Evolutionary conservation across 1,284 basidiomycete species (phyloP).

Genomic region (Waitea zeae): DNA sequence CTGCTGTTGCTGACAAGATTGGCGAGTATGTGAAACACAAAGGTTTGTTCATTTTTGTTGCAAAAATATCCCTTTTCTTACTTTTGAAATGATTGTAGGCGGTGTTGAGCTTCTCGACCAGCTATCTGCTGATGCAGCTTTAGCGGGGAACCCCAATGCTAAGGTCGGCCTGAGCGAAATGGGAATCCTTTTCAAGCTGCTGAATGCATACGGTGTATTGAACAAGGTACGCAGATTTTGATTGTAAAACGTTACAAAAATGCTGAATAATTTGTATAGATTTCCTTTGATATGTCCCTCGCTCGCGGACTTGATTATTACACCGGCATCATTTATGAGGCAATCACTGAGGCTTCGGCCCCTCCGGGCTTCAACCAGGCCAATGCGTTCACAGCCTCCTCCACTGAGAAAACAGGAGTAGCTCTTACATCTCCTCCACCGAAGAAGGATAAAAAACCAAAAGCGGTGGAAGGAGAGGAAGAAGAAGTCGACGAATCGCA

Average conservation of each 20-base stretch:
- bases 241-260: not conserved
- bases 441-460: conserved; percentile 34
- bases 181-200: conserved; percentile 71
- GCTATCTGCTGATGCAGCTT: conserved; percentile 48
- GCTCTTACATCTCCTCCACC: no score
- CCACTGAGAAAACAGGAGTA: conserved; percentile 15
- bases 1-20: conserved; percentile 81
- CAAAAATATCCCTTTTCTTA: not conserved
- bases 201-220: conserved; percentile 70
- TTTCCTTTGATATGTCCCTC: conserved; percentile 93
- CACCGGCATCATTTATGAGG: conserved; percentile 98
- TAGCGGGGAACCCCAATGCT: conserved; percentile 61
- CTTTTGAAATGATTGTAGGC: conserved; percentile 22
- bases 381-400: conserved; percentile 27
- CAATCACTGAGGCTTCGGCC: conserved; percentile 83
- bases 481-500: conserved; percentile 87
- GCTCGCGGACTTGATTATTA: conserved; percentile 98
- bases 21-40: conserved; percentile 94
- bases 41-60: conserved; percentile 29
- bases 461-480: conserved; percentile 38
- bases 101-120: conserved; percentile 65
- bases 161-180: conserved; percentile 87
- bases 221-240: conserved; percentile 35
- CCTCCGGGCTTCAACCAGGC: conserved; percentile 61
- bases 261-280: conserved; percentile 21